phyloP scores from a whole-genome alignment of 2,329 filamentous ascomycete genomes.

The Ophiosphaerella narmari region DNA sequence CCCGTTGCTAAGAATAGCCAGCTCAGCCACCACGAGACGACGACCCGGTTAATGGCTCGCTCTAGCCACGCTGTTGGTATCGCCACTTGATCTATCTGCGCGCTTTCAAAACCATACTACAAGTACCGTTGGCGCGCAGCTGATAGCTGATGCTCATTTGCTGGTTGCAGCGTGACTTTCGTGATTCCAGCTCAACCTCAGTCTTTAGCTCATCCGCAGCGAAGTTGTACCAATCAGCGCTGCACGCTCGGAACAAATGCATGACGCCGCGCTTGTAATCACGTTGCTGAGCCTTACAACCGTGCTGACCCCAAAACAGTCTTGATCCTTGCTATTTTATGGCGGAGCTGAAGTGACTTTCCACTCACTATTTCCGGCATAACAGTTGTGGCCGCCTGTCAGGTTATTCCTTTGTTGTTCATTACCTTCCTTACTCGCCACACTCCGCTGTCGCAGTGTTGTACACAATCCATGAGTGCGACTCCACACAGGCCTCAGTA shows the following conservation, averaged over 20 bases:
- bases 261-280: constrained; percentile 1
- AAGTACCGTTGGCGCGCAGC: not conserved
- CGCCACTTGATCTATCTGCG: constrained; percentile 3
- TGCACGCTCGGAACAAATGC: not conserved
- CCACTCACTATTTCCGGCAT: not conserved
- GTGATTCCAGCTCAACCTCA: not conserved
- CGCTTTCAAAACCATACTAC: not conserved
- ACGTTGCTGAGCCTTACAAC: constrained; percentile 10
- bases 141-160: not conserved
- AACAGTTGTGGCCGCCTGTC: not conserved
- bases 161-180: not conserved
- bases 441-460: not conserved
- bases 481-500: not conserved
- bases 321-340: constrained; percentile 3
- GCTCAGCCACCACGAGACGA: constrained; percentile 18
- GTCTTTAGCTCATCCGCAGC: not conserved
- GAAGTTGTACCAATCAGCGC: not conserved
- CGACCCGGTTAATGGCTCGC: constrained; percentile 6
- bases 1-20: constrained; percentile 23
- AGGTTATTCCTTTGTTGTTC: not conserved
- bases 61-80: not conserved
- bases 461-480: not conserved
- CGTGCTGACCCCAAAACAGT: constrained; percentile 7
- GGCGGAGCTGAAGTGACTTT: constrained; percentile 8
- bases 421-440: not conserved